A percentile compares a stretch with the other conserved stretches of the same genome.
phyloP scores from a whole-genome alignment of 2,329 filamentous ascomycete genomes.

The Colletotrichum musae region DNA sequence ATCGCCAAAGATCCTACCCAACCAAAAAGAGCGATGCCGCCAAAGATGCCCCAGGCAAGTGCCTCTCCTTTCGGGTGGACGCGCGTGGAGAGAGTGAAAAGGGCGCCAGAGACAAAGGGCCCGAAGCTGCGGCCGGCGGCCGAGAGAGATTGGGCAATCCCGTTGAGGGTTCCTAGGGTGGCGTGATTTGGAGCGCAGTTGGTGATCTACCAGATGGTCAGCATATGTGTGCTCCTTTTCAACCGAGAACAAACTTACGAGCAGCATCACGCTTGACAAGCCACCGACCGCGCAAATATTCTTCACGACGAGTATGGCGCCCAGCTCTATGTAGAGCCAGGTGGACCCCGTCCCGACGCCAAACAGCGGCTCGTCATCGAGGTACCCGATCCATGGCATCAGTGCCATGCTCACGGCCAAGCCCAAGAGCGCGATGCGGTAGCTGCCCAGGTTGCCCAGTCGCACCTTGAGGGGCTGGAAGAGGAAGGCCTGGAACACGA shows the following conservation, averaged over 20 bases:
- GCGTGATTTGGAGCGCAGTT: slow-evolving; percentile 91
- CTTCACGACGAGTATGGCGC: slow-evolving; percentile 85
- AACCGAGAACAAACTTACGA: slow-evolving; percentile 71
- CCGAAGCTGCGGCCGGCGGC: slow-evolving; percentile 91
- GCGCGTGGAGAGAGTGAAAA: slow-evolving; percentile 85
- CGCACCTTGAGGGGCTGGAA: slow-evolving; percentile 85
- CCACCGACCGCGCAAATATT: slow-evolving; percentile 92
- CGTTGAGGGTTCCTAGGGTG: slow-evolving; percentile 91
- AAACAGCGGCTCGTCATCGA: slow-evolving; percentile 69
- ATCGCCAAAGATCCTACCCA: slow-evolving; percentile 87
- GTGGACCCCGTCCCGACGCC: slow-evolving; percentile 73
- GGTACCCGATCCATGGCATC: slow-evolving; percentile 92
- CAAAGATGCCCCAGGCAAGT: slow-evolving; percentile 90
- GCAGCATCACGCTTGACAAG: slow-evolving; percentile 86
- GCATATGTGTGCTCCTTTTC: neutral
- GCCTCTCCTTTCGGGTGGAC: slow-evolving; percentile 86
- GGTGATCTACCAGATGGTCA: slow-evolving; percentile 75
- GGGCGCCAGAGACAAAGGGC: slow-evolving; percentile 87
- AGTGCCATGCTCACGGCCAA: slow-evolving; percentile 86
- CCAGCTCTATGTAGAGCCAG: slow-evolving; percentile 87
- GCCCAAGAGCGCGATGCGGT: slow-evolving; percentile 82
- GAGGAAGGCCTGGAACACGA: slow-evolving; percentile 88
- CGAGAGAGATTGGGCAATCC: slow-evolving; percentile 92
- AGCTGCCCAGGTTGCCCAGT: slow-evolving; percentile 89
- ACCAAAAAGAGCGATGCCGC: slow-evolving; percentile 83